Evolutionary conservation across 2,329 filamentous ascomycete genomes (phyloP).

Genomic region (Aspergillus pseudoviridinutans): DNA sequence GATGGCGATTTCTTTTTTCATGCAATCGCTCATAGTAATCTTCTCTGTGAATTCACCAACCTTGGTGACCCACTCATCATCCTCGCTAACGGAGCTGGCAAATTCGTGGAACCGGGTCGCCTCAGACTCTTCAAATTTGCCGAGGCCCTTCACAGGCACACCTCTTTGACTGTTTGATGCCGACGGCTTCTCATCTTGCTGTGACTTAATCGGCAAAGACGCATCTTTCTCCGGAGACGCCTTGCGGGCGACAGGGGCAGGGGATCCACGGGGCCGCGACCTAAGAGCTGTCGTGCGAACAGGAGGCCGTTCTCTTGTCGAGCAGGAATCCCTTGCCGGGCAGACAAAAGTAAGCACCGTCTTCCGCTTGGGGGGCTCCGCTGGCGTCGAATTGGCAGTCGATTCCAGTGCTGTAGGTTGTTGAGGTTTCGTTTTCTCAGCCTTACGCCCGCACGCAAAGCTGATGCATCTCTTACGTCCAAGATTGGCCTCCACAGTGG

Average conservation of each 20-base stretch:
- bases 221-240: constrained; percentile 17
- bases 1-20: constrained; percentile 85
- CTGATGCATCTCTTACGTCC: constrained; percentile 86
- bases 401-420: constrained; percentile 20
- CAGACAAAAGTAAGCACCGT: constrained; percentile 47
- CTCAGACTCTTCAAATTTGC: constrained; percentile 40
- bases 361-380: constrained; percentile 39
- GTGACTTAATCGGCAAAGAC: constrained; percentile 3
- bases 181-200: constrained; percentile 13
- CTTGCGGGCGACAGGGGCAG: constrained; percentile 35
- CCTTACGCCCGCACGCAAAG: constrained; percentile 76
- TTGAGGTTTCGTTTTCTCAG: constrained; percentile 40
- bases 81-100: constrained; percentile 72
- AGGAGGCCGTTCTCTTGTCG: constrained; percentile 25
- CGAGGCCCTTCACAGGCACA: constrained; percentile 34
- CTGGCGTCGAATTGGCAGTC: constrained; percentile 11
- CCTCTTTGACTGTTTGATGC: constrained; percentile 17
- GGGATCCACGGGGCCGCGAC: constrained; percentile 36
- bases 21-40: constrained; percentile 83
- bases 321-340: constrained; percentile 33
- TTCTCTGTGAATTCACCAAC: constrained; percentile 61
- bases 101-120: constrained; percentile 76
- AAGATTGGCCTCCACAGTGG: constrained; percentile 58
- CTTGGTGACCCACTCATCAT: constrained; percentile 89
- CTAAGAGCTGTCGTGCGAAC: constrained; percentile 19